A percentile compares a stretch with the other conserved stretches of the same genome.
Conservation (phyloP, 2,329 filamentous ascomycete species). For the Torrubiellomyces zombiae region DNA sequence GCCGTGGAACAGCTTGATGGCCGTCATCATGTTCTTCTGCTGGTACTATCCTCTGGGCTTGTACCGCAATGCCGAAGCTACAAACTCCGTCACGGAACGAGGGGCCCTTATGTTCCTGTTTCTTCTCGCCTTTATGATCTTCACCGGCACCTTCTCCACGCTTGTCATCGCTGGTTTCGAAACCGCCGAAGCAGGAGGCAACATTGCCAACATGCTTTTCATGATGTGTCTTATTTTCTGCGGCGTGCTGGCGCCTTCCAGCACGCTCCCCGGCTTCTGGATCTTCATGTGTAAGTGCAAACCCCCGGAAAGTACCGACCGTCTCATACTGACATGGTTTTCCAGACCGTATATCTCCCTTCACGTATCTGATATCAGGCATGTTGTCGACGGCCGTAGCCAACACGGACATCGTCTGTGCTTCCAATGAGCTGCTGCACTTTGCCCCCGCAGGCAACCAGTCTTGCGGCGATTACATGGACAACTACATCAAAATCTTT, state of each 20-base stretch:
- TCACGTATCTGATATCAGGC: constrained; percentile 64
- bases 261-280: constrained; percentile 56
- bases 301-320: not conserved
- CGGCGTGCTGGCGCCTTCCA: constrained; percentile 51
- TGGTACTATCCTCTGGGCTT: constrained; percentile 82
- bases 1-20: constrained; percentile 66
- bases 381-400: constrained; percentile 57
- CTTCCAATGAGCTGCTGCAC: constrained; percentile 49
- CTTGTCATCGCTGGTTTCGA: constrained; percentile 64
- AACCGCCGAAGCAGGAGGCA: constrained; percentile 57
- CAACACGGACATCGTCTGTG: constrained; percentile 48
- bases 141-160: constrained; percentile 66
- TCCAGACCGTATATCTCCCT: constrained; percentile 57
- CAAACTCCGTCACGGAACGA: constrained; percentile 46
- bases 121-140: constrained; percentile 58
- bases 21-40: constrained; percentile 58
- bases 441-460: constrained; percentile 43
- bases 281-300: constrained; percentile 43
- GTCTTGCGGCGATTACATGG: constrained; percentile 45
- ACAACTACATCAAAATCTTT: constrained; percentile 24
- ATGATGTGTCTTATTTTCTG: constrained; percentile 60
- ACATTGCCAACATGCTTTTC: constrained; percentile 62
- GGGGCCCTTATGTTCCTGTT: constrained; percentile 68
- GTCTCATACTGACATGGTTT: constrained; percentile 3
- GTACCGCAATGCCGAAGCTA: constrained; percentile 48